A percentile compares a stretch with the other conserved stretches of the same genome.
Evolutionary conservation across 495 filamentous ascomycete genomes (phyloP).

Genomic region (Aspergillus sparsus): DNA sequence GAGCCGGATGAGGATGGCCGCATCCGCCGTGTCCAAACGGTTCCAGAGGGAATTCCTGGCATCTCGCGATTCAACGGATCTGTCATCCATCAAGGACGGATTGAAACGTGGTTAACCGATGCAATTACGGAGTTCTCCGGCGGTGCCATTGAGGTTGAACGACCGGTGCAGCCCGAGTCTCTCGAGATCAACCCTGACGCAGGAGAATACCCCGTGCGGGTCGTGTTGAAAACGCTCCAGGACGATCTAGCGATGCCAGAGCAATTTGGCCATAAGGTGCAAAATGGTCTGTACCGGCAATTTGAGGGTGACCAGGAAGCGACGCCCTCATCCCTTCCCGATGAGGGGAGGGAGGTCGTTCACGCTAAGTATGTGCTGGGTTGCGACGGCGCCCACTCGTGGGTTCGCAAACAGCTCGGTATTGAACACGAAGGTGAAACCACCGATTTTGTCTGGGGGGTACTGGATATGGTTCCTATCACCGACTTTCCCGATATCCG

Average conservation of each 20-base stretch:
- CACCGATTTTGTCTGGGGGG: conserved; percentile 65
- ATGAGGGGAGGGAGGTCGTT: conserved; percentile 36
- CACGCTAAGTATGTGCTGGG: conserved; percentile 67
- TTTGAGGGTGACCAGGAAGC: conserved; percentile 29
- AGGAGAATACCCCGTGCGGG: no score
- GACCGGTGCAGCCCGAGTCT: conserved; percentile 47
- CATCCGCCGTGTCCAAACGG: conserved; percentile 2
- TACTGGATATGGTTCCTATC: conserved; percentile 65
- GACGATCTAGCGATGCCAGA: no score
- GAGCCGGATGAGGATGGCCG: conserved; percentile 2
- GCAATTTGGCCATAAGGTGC: conserved; percentile 29
- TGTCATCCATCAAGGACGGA: conserved; percentile 56
- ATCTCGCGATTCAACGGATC: conserved; percentile 24
- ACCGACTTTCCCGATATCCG: conserved; percentile 70
- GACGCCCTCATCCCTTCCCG: no score
- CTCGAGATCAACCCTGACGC: conserved; percentile 43
- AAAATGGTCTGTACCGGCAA: conserved; percentile 53
- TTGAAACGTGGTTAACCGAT: conserved; percentile 59
- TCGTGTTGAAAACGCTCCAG: no score
- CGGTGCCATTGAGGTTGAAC: conserved; percentile 51
- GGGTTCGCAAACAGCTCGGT: conserved; percentile 58
- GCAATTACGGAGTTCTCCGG: conserved; percentile 35
- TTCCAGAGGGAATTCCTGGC: conserved; percentile 3
- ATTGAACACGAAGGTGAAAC: conserved; percentile 58
- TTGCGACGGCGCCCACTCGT: conserved; percentile 65